phyloP scores from a whole-genome alignment of 345 rosid genomes.

The Citrus cavaleriei region DNA sequence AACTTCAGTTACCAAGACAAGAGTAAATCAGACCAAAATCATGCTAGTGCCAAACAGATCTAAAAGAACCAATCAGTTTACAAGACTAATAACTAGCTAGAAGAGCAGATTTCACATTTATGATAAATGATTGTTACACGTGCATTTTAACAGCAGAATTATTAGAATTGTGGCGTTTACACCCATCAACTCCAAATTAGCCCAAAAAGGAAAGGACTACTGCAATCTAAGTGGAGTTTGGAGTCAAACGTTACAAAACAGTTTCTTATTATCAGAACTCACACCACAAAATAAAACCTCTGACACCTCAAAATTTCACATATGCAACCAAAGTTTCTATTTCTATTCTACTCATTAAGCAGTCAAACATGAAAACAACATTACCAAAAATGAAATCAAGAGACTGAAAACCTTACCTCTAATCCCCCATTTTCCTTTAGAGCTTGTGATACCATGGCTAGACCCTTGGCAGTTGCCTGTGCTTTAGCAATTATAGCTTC shows the following conservation, averaged over 20 bases:
- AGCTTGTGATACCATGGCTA: constrained; percentile 60
- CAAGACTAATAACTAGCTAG: background rate
- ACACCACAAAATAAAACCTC: background rate
- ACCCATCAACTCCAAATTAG: background rate
- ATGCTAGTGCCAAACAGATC: background rate
- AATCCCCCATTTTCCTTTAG: constrained; percentile 76
- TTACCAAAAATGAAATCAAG: background rate
- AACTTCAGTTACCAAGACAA: background rate
- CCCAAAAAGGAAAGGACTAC: background rate
- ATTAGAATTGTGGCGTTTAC: background rate
- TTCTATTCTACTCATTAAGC: background rate
- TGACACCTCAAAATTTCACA: background rate
- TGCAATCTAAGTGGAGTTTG: background rate
- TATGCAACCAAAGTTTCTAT: background rate
- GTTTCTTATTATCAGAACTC: background rate
- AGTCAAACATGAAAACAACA: background rate
- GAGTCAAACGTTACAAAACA: background rate
- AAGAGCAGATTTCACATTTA: background rate
- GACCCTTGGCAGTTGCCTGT: constrained; percentile 74
- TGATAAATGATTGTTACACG: background rate
- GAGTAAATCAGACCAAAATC: background rate
- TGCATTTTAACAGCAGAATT: background rate
- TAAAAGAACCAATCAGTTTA: background rate
- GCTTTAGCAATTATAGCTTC: constrained; percentile 87
- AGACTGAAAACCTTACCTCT: constrained; percentile 50